Evolutionary conservation across 768 basidiomycete genomes (phyloP).

Genomic region (Mycena alexandri): DNA sequence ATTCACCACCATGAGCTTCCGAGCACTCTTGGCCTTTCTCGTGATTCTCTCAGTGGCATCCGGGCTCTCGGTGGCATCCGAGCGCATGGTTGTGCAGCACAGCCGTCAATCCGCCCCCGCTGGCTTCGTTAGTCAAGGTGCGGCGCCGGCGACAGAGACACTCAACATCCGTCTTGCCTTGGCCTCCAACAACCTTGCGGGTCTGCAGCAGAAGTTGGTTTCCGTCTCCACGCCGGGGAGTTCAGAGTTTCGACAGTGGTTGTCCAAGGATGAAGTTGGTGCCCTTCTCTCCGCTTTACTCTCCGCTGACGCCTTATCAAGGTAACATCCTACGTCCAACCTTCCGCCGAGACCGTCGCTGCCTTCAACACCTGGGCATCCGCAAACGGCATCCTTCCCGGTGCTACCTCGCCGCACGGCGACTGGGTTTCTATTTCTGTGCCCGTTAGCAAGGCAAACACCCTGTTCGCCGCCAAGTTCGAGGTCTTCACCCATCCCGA

Average conservation of each 20-base stretch:
- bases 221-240: slow-evolving; percentile 25
- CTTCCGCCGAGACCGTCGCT: slow-evolving; percentile 24
- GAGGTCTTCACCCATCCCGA: slow-evolving; percentile 26
- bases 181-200: slow-evolving; percentile 23
- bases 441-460: slow-evolving; percentile 26
- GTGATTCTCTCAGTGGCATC: slow-evolving; percentile 21
- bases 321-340: slow-evolving; percentile 26
- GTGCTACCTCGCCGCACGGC: slow-evolving; percentile 21
- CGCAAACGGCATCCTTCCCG: slow-evolving; percentile 19
- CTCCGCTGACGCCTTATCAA: slow-evolving; percentile 17
- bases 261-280: slow-evolving; percentile 28
- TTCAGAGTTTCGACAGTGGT: slow-evolving; percentile 27
- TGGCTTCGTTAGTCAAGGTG: slow-evolving; percentile 25
- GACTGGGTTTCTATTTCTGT: slow-evolving; percentile 30
- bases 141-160: slow-evolving; percentile 20
- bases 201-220: slow-evolving; percentile 23
- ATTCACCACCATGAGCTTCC: slow-evolving; percentile 22
- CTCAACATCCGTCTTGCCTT: slow-evolving; percentile 23
- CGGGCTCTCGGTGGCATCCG: slow-evolving; percentile 22
- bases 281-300: slow-evolving; percentile 5
- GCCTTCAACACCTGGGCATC: slow-evolving; percentile 26
- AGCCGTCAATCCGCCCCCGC: slow-evolving; percentile 19
- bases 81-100: slow-evolving; percentile 24
- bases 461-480: slow-evolving; percentile 29
- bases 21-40: slow-evolving; percentile 23